Evolutionary conservation across 352 stramenopile species (phyloP).

Genomic region (Peronosclerospora sorghi): DNA sequence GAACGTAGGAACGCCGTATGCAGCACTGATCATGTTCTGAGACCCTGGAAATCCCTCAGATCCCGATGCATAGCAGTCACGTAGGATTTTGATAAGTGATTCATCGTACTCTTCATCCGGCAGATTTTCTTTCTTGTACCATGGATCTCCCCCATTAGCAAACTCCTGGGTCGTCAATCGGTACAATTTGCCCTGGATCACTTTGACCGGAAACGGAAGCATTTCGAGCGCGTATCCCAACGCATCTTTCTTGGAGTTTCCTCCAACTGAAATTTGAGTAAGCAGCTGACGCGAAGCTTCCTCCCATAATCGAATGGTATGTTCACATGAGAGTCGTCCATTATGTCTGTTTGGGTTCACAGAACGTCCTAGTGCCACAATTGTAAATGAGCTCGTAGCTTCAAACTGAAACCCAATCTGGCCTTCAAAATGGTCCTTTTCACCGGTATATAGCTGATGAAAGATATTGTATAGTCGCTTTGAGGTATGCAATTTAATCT

Average conservation of each 20-base stretch:
- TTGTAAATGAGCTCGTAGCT: constrained; percentile 65
- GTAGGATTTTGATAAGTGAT: constrained; percentile 80
- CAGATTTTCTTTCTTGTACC: constrained; percentile 85
- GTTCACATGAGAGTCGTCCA: constrained; percentile 52
- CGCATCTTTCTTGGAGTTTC: constrained; percentile 50
- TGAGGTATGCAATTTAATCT: constrained; percentile 33
- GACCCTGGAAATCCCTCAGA: constrained; percentile 77
- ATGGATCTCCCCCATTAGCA: constrained; percentile 77
- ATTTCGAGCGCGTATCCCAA: constrained; percentile 71
- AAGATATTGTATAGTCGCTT: constrained; percentile 84
- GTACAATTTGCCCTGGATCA: constrained; percentile 80
- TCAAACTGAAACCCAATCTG: constrained; percentile 87
- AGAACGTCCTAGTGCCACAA: constrained; percentile 71
- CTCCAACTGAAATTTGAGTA: constrained; percentile 48
- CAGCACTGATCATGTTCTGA: constrained; percentile 74
- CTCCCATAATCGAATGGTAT: constrained; percentile 77
- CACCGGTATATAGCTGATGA: constrained; percentile 77
- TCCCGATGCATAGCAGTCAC: constrained; percentile 77
- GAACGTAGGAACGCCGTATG: constrained; percentile 80
- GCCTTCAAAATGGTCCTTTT: constrained; percentile 85
- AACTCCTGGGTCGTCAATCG: constrained; percentile 80
- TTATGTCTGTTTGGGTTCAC: constrained; percentile 59
- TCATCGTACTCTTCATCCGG: constrained; percentile 80
- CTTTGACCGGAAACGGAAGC: constrained; percentile 34
- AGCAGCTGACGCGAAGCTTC: constrained; percentile 63